Conservation (phyloP, 768 basidiomycete species). For the Auricularia cornea region DNA sequence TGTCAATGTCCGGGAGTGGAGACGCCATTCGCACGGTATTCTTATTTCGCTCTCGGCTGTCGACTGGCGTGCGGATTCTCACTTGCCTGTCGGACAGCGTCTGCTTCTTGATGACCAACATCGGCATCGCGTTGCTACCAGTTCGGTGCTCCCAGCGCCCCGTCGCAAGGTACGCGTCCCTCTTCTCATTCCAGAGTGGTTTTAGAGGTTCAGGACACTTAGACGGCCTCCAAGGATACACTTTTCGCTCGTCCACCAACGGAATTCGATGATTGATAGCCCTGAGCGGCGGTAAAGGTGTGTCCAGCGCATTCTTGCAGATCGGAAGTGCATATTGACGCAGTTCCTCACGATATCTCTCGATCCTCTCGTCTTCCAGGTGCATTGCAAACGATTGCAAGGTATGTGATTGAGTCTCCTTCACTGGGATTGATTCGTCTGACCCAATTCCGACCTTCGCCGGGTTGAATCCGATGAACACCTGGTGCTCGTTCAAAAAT, state of each 20-base stretch:
- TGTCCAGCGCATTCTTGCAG: conserved; percentile 21
- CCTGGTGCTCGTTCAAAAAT: conserved; percentile 5
- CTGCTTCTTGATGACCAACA: conserved; percentile 26
- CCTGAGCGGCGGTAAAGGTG: conserved; percentile 21
- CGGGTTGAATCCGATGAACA: conserved; percentile 6
- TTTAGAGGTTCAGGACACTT: conserved; percentile 28
- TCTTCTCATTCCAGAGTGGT: conserved; percentile 22
- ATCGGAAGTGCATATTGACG: conserved; percentile 17
- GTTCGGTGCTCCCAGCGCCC: conserved; percentile 24
- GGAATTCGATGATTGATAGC: conserved; percentile 31
- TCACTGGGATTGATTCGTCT: neutral
- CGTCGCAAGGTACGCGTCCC: conserved; percentile 20
- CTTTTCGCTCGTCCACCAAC: conserved; percentile 21
- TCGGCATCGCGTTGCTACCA: conserved; percentile 22
- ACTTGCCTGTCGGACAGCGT: conserved; percentile 10
- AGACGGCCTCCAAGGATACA: conserved; percentile 28
- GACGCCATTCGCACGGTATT: conserved; percentile 23
- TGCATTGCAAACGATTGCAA: neutral
- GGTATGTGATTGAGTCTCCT: neutral
- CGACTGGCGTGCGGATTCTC: conserved; percentile 16
- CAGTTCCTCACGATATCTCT: conserved; percentile 8
- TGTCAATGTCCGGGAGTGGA: conserved; percentile 21
- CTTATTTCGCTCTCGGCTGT: conserved; percentile 22
- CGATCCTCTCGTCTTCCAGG: neutral
- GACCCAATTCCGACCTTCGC: neutral